These are phyloP conservation scores for Viola pubescens DNA, from an alignment of 441 rosid genomes.

Conservation along the genomic window DNA sequence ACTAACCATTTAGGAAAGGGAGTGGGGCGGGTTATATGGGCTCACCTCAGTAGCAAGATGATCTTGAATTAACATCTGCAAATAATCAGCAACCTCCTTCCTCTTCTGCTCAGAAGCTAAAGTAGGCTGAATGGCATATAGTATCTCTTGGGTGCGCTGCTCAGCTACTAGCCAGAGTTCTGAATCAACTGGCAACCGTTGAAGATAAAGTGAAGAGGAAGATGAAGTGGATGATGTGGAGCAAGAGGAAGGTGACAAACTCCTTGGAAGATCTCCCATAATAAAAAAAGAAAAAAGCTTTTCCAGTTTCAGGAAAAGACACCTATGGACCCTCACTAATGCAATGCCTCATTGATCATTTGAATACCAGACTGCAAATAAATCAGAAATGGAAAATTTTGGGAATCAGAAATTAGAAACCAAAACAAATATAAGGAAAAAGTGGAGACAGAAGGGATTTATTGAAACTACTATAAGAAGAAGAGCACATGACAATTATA, in stretches of 20 bases:
- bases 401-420: slow-evolving; percentile 9
- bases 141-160: slow-evolving; percentile 62
- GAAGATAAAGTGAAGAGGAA: slow-evolving; percentile 22
- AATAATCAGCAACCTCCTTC: slow-evolving; percentile 41
- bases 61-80: slow-evolving; percentile 39
- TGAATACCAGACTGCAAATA: slow-evolving; percentile 1
- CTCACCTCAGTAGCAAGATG: slow-evolving; percentile 62
- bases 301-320: slow-evolving; percentile 23
- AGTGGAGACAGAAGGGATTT: background rate
- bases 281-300: slow-evolving; percentile 19
- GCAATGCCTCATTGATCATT: slow-evolving; percentile 20
- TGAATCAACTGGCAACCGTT: slow-evolving; percentile 34
- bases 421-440: slow-evolving; percentile 1
- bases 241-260: slow-evolving; percentile 39
- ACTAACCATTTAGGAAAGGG: background rate
- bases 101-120: slow-evolving; percentile 52
- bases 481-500: background rate
- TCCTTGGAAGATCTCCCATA: slow-evolving; percentile 55
- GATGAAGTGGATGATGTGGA: slow-evolving; percentile 19
- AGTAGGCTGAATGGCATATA: slow-evolving; percentile 52
- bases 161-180: slow-evolving; percentile 69
- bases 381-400: slow-evolving; percentile 15
- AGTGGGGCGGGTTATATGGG: slow-evolving; percentile 5
- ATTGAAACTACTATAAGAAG: slow-evolving; percentile 6
- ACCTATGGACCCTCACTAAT: slow-evolving; percentile 18